Conservation (phyloP, 768 basidiomycete species). For the Boletus coccyginus region DNA sequence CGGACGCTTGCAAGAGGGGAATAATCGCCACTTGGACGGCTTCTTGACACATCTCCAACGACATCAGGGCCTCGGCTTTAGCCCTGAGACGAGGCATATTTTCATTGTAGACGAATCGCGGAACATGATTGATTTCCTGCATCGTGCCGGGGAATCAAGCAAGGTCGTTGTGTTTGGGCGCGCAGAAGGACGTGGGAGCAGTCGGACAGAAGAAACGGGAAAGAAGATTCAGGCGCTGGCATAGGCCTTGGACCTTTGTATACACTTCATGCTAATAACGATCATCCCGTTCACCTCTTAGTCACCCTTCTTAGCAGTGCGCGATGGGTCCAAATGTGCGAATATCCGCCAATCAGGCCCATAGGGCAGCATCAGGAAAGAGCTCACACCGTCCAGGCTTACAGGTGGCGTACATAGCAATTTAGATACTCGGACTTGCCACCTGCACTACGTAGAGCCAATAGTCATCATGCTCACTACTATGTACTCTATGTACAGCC, state of each 20-base stretch:
- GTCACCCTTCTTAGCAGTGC: no score
- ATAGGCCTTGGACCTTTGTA: constrained; percentile 9
- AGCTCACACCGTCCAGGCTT: no score
- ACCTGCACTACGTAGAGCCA: no score
- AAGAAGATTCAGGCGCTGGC: constrained; percentile 43
- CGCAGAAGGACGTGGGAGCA: constrained; percentile 59
- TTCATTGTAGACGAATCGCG: constrained; percentile 86
- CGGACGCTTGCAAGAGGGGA: constrained; percentile 55
- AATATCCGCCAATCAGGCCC: no score
- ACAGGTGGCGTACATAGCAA: no score
- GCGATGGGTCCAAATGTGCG: no score
- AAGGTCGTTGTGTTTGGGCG: constrained; percentile 79
- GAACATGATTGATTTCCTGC: constrained; percentile 90
- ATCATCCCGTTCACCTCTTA: background rate
- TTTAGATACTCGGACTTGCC: no score
- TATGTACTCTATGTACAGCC: no score
- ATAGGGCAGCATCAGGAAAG: no score
- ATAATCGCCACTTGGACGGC: constrained; percentile 71
- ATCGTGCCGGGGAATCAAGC: constrained; percentile 76
- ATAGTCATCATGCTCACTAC: no score
- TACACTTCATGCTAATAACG: background rate
- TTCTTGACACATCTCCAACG: constrained; percentile 46
- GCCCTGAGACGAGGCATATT: constrained; percentile 71
- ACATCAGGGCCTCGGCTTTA: constrained; percentile 68
- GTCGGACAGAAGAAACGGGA: constrained; percentile 48